Evolutionary conservation across 306 rosid genomes (phyloP), one percentile per base, ranked within the genome.

Genomic region (Cicer judaicum): DNA sequence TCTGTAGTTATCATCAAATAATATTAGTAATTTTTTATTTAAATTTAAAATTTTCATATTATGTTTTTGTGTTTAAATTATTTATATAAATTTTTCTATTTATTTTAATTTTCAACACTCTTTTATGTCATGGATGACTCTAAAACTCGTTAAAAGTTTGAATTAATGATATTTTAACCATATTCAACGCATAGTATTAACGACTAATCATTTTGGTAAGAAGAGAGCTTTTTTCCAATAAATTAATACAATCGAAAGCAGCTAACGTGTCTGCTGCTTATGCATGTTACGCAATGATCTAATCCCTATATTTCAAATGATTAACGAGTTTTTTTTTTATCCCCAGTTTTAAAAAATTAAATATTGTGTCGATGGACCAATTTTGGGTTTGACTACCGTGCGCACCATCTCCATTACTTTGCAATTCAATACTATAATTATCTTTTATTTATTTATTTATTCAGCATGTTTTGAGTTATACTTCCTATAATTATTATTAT

Each of bases 101-200:
- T 24, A 24, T 2, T 24, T 24, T 0, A 4, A 2, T 24, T 24
- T 3, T 3, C 5, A 29, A 68, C 60, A 47, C 80, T 74, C 80
- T 73, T 73, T 77, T 72, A 68, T 83, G 86, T 78, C 84, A 75
- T 83, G 81, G 74, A 82, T 84, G 89, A 81, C 79, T 78, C 81
- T 68, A 59, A 55, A 69, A 79, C 78, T 65, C 66, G n/a, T 10
- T 6, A 47, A 70, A 75, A 65, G 71, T 77, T 80, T 1, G 16
- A 65, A 68, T 75, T 64, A 55, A 64, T 54, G 29, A 82, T 70
- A 7, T 50, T 76, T 69, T 68, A 38, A 21, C 2, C 57, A 56
- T 54, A 50, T 44, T 42, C 29, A 66, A 34, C 52, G n/a, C 16
- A 29, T 29, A 4, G 5, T 29, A 14, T 60, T 42, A 73, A 48